Conservation (phyloP, 192 early-diverging fungal species). For the Lunasporangiospora selenospora region DNA sequence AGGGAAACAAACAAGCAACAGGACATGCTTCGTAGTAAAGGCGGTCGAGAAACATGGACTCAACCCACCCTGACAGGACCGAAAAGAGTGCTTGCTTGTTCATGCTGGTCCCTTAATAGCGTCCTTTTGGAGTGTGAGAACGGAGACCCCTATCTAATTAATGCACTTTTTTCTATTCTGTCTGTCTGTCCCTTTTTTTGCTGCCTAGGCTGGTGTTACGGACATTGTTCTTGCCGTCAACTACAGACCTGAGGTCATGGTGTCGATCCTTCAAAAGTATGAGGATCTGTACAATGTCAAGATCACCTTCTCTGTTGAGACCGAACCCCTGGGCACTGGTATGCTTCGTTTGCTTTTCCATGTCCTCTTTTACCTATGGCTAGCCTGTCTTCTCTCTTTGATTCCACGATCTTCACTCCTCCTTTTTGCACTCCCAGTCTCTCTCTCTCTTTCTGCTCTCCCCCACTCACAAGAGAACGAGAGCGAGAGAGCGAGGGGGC, state of each 20-base stretch:
- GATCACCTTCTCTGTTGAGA: conserved; percentile 97
- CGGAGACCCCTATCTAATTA: not conserved
- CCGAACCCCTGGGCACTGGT: conserved; percentile 94
- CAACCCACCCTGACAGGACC: not conserved
- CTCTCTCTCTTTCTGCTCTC: too few relatives aligned
- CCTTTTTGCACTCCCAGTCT: too few relatives aligned
- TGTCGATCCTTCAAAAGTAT: conserved; percentile 89
- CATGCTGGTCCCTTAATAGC: not conserved
- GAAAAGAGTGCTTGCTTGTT: not conserved
- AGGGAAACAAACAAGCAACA: too few relatives aligned
- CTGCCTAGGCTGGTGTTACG: conserved; percentile 88
- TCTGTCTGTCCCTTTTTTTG: conserved; percentile 9
- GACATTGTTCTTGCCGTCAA: conserved; percentile 99
- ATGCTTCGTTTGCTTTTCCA: too few relatives aligned
- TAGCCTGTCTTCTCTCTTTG: too few relatives aligned
- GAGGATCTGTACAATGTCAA: conserved; percentile 90
- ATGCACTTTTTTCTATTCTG: not conserved
- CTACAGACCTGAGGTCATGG: conserved; percentile 99
- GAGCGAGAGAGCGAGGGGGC: too few relatives aligned
- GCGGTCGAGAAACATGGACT: too few relatives aligned
- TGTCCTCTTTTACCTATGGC: too few relatives aligned
- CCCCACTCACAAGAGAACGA: too few relatives aligned
- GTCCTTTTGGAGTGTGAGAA: not conserved
- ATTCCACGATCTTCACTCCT: too few relatives aligned
- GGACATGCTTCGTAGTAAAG: too few relatives aligned